Evolutionary conservation across 116 monocot genomes (phyloP).

Genomic region (Cymodocea nodosa): DNA sequence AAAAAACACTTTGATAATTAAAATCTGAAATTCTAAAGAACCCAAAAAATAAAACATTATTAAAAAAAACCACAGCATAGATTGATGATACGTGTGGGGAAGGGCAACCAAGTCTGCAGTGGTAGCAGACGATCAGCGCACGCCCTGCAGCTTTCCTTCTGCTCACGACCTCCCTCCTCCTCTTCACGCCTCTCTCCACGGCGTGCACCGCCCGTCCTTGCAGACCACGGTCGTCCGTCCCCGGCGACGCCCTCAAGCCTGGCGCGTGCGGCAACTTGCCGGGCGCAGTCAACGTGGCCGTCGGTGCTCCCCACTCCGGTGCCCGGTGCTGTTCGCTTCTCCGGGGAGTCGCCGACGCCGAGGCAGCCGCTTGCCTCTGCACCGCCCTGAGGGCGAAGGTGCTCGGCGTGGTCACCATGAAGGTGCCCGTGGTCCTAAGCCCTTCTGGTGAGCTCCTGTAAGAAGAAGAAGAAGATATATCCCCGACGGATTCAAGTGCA

Average conservation of each 20-base stretch:
- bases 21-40: no score
- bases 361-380: constrained; percentile 23
- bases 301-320: constrained; percentile 5
- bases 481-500: neutral
- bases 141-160: no score
- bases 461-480: neutral
- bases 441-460: neutral
- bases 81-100: no score
- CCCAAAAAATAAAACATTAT: no score
- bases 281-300: neutral
- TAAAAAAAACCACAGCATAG: no score
- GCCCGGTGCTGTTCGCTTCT: constrained; percentile 16
- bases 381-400: constrained; percentile 17
- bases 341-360: constrained; percentile 12
- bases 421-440: neutral
- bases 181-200: no score
- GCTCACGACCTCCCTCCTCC: no score
- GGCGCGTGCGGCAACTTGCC: constrained; percentile 13
- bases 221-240: neutral
- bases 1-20: no score
- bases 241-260: constrained; percentile 10
- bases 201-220: no score
- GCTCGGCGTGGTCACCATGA: constrained; percentile 2
- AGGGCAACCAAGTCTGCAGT: no score
- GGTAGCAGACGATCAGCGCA: no score